A percentile compares a stretch with the other conserved stretches of the same genome.
phyloP scores from a whole-genome alignment of 2,329 filamentous ascomycete species.

The Aspergillus luchuensis region DNA sequence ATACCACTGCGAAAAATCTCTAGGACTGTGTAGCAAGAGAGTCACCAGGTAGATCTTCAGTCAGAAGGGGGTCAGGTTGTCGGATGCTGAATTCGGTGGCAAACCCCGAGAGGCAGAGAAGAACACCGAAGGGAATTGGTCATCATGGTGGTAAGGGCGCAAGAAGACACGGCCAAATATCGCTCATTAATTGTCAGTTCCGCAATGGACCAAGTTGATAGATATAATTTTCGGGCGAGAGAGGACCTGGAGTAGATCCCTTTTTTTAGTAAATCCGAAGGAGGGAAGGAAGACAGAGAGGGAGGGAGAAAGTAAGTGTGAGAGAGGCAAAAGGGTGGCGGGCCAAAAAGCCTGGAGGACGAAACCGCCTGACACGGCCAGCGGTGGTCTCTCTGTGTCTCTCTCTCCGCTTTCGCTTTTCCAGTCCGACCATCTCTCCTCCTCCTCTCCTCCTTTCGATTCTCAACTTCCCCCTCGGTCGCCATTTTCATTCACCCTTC shows the following conservation, averaged over 20 bases:
- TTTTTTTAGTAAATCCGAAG: neutral
- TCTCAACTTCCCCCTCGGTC: neutral
- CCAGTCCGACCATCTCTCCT: neutral
- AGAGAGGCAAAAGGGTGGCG: slow-evolving; percentile 6
- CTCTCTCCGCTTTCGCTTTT: slow-evolving; percentile 10
- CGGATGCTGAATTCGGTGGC: slow-evolving; percentile 3
- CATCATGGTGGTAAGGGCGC: neutral
- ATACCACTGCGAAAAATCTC: neutral
- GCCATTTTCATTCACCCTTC: neutral
- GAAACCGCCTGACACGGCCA: slow-evolving; percentile 8
- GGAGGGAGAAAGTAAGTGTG: neutral
- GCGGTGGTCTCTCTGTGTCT: neutral
- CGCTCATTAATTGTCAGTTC: neutral
- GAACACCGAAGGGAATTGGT: neutral
- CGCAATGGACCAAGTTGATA: neutral
- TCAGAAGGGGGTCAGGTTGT: neutral
- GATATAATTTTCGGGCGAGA: neutral
- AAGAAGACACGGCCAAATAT: neutral
- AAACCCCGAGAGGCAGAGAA: neutral
- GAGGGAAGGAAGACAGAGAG: neutral
- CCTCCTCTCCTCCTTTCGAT: slow-evolving; percentile 1
- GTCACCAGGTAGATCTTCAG: slow-evolving; percentile 2
- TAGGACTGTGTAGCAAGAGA: neutral
- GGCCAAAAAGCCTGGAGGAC: slow-evolving; percentile 11
- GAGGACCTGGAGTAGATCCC: neutral